These are phyloP conservation scores for Gossypium rotundifolium DNA, from an alignment of 345 rosid genomes.

Conservation along the genomic window DNA sequence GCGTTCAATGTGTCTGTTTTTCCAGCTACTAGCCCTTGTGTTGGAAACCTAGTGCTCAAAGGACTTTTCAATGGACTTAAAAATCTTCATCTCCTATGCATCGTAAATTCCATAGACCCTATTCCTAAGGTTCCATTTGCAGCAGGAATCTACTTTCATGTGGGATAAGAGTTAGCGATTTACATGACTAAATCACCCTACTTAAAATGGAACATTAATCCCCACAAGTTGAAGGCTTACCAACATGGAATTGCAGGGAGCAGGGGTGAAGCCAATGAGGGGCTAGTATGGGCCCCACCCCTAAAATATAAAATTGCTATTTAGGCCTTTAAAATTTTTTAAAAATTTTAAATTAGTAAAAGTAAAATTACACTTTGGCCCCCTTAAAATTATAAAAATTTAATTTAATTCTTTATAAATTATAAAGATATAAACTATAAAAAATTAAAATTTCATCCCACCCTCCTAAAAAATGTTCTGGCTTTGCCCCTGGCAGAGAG, in stretches of 20 bases:
- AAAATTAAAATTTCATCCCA: no score
- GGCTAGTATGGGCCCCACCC: no score
- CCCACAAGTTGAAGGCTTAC: conserved; percentile 59
- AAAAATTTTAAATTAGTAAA: no score
- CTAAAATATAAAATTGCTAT: no score
- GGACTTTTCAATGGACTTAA: conserved; percentile 26
- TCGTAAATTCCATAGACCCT: conserved; percentile 40
- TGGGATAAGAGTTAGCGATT: conserved; percentile 55
- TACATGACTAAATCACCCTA: conserved; percentile 50
- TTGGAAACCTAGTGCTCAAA: conserved; percentile 42
- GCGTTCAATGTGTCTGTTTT: conserved; percentile 49
- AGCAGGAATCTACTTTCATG: conserved; percentile 37
- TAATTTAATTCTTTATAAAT: no score
- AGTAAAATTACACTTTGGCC: no score
- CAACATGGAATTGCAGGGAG: conserved; percentile 73
- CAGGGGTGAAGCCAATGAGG: no score
- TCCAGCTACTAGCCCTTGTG: conserved; percentile 53
- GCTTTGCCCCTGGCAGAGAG: no score
- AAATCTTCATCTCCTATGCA: conserved; percentile 38
- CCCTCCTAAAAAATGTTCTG: no score
- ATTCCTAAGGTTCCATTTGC: conserved; percentile 56
- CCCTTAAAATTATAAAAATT: no score
- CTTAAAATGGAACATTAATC: conserved; percentile 41
- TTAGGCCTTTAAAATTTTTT: no score
- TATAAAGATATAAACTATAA: no score